These are phyloP conservation scores for Tuber magnatum DNA, from an alignment of 495 filamentous ascomycete species.

Conservation along the genomic window DNA sequence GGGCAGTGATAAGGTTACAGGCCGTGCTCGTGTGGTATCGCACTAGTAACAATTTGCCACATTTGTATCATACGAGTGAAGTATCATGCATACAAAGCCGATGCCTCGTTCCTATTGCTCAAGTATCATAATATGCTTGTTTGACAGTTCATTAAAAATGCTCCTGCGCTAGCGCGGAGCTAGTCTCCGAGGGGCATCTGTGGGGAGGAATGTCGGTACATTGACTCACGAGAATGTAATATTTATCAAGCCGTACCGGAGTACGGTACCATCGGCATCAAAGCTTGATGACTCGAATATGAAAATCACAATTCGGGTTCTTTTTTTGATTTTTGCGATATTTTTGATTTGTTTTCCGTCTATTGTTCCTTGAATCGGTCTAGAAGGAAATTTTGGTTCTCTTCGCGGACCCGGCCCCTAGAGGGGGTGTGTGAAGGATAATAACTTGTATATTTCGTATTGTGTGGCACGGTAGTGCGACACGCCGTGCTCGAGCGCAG, in stretches of 20 bases:
- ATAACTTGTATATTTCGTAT: conserved; percentile 1
- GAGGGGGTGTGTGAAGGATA: background rate
- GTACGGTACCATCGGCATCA: background rate
- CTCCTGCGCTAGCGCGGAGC: background rate
- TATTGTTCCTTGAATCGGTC: background rate
- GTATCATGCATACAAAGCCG: background rate
- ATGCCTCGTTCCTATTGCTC: background rate
- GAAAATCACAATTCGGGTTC: background rate
- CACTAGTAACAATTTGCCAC: background rate
- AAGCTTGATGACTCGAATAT: background rate
- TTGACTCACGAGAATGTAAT: background rate
- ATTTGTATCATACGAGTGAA: background rate
- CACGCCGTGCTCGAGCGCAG: background rate
- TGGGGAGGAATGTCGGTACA: background rate
- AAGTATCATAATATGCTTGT: background rate
- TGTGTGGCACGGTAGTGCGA: background rate
- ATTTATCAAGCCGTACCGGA: background rate
- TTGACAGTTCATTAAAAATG: background rate
- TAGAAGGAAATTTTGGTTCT: background rate
- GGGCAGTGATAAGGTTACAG: background rate
- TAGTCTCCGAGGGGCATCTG: background rate
- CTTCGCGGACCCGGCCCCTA: background rate
- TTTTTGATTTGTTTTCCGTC: background rate
- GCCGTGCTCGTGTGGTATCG: background rate
- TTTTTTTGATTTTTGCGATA: too few relatives aligned